Base-by-base conservation (phyloP, 306 rosid genomes). In the Arachis hypogaea region DNA sequence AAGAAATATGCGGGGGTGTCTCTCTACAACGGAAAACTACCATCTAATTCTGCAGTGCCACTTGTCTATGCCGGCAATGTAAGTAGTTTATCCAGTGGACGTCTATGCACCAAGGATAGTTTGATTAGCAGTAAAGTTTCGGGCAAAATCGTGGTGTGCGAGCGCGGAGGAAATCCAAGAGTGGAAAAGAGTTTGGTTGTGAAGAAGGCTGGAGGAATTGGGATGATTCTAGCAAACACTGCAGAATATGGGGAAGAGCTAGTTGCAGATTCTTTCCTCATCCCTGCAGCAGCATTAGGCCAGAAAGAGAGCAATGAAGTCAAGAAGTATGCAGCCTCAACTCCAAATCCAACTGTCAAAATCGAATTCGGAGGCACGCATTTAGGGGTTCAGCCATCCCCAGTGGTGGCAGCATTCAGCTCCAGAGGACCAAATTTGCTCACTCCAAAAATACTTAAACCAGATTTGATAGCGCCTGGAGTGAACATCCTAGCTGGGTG, bases 401-500 rank as follows among this genome's bases (percentile, higher is more conserved):
- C 98, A 1, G 88, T 91, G 68, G 89, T 91, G 58, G 94, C 96
- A 51, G 83, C 90, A 67, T 93, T 93, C 85, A 93, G 98, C 69
- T 89, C 98, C 12, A 86, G 98, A 78, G 98, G 98, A 30, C 98
- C 98, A 51, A 93, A 93, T 80, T 4, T 22, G 7, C 33, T 91
- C 12, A 88, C 98, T 2, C 88, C 89, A 36, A 79, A 79, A 41
- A 77, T 93, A 67, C 98, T 93, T 73, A 93, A 93, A 75, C 98
- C 98, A 22, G 98, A 93, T 83, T 59, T 93, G 4, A 84, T 93
- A 63, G 98, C 98, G 52, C 98, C 97, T n/a, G 98, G 98, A 75
- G 87, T 89, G n/a, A 86, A 91, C 67, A 93, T 93, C 77, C 86
- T 93, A 62, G 97, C 98, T 5, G 98, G 97, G 68, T 93, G 98